These are phyloP conservation scores for Rhizopus arrhizus DNA, from an alignment of 371 early-diverging fungal species.

Conservation along the genomic window DNA sequence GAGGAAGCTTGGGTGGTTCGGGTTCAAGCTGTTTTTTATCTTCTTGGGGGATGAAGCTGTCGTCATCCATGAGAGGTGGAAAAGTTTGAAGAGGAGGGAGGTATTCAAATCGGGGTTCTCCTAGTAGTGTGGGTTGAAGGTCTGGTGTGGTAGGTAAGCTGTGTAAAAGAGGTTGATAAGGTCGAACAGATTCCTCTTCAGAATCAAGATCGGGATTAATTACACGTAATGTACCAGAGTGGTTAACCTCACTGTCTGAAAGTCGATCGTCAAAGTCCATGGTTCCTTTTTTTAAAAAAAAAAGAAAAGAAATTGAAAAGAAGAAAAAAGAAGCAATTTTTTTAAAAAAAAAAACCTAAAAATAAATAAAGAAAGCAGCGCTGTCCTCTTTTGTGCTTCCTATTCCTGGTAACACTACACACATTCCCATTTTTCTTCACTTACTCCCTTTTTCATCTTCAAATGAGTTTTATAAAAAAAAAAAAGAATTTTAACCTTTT, in stretches of 20 bases:
- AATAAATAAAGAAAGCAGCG: not conserved
- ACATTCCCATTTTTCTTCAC: not conserved
- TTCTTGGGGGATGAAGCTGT: not conserved
- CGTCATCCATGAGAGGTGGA: conserved; percentile 11
- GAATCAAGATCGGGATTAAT: conserved; percentile 25
- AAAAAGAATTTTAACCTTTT: too few relatives aligned
- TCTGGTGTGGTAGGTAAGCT: conserved; percentile 18
- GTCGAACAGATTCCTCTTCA: conserved; percentile 6
- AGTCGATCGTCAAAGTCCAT: conserved; percentile 19
- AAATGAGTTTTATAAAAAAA: too few relatives aligned
- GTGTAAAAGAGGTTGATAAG: not conserved
- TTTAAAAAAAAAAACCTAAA: conserved; percentile 2
- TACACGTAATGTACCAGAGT: conserved; percentile 16
- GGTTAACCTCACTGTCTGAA: conserved; percentile 7
- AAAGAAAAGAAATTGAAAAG: not conserved
- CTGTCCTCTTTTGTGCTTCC: not conserved
- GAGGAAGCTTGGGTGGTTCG: too few relatives aligned
- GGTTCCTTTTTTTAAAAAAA: conserved; percentile 9
- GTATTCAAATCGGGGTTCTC: conserved; percentile 9
- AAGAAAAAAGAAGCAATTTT: conserved; percentile 1
- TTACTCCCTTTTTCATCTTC: too few relatives aligned
- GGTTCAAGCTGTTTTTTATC: not conserved
- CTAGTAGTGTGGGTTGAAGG: conserved; percentile 15
- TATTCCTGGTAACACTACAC: not conserved
- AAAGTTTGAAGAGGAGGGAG: conserved; percentile 21